Evolutionary conservation across 2,329 filamentous ascomycete genomes (phyloP).

Genomic region (Pleomassaria siparia): DNA sequence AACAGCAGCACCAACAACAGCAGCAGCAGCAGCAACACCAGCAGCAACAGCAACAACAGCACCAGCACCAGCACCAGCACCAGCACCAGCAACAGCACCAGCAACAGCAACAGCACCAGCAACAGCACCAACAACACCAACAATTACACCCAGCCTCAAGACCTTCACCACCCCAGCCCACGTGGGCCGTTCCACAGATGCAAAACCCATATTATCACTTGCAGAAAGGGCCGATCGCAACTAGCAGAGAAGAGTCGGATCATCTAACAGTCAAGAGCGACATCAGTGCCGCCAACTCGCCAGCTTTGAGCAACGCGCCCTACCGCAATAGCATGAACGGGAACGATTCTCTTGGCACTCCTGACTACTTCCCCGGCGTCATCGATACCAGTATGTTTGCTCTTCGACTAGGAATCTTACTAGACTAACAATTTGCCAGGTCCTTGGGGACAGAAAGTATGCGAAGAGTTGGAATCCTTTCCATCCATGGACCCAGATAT

Average conservation of each 20-base stretch:
- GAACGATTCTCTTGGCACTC: constrained; percentile 21
- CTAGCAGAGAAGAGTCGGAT: constrained; percentile 27
- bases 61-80: no score
- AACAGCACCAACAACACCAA: constrained; percentile 24
- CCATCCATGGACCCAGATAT: constrained; percentile 43
- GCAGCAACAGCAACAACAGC: no score
- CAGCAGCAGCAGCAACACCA: constrained; percentile 31
- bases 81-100: no score
- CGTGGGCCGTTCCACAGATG: constrained; percentile 38
- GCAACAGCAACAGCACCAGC: no score
- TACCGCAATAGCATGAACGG: constrained; percentile 25
- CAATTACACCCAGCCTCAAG: constrained; percentile 26
- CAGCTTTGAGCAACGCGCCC: constrained; percentile 21
- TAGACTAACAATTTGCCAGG: constrained; percentile 32
- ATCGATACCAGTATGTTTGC: constrained; percentile 41
- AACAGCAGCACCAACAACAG: constrained; percentile 14
- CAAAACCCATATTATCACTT: constrained; percentile 36
- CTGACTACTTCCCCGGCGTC: constrained; percentile 39
- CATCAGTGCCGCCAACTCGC: constrained; percentile 24
- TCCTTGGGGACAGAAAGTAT: constrained; percentile 44
- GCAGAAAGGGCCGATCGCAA: constrained; percentile 21
- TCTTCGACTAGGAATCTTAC: not conserved
- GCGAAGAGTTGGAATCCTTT: constrained; percentile 42
- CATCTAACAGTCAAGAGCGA: constrained; percentile 28
- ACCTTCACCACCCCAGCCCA: constrained; percentile 36